phyloP scores from a whole-genome alignment of 176 grass and related monocot species.

The Echinochloa phyllopogon region DNA sequence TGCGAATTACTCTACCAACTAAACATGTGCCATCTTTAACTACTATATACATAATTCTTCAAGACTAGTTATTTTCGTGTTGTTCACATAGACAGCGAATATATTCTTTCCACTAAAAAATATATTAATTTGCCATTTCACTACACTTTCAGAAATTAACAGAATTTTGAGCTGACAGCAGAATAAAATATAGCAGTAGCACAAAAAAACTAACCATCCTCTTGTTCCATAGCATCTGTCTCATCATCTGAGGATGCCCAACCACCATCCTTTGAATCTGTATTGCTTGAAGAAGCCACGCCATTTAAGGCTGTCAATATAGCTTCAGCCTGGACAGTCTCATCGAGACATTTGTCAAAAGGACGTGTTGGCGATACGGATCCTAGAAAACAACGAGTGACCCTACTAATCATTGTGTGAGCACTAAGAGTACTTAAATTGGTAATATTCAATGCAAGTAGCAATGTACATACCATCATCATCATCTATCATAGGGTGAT shows the following conservation, averaged over 20 bases:
- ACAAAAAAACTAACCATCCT: slow-evolving; percentile 66
- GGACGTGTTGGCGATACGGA: slow-evolving; percentile 60
- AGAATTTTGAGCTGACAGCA: not conserved
- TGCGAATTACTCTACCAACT: not conserved
- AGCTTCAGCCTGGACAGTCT: slow-evolving; percentile 78
- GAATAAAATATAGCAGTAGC: slow-evolving; percentile 8
- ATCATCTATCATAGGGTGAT: slow-evolving; percentile 92
- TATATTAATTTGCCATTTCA: not conserved
- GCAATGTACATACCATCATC: slow-evolving; percentile 75
- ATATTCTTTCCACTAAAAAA: not conserved
- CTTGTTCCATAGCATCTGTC: slow-evolving; percentile 66
- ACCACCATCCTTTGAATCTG: slow-evolving; percentile 51
- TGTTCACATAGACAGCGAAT: not conserved
- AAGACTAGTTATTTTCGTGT: not conserved
- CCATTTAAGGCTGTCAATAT: slow-evolving; percentile 81
- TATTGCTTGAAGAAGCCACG: slow-evolving; percentile 77
- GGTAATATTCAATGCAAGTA: slow-evolving; percentile 15
- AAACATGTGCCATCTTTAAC: not conserved
- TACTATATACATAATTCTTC: not conserved
- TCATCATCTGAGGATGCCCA: slow-evolving; percentile 95
- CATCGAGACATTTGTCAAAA: slow-evolving; percentile 90
- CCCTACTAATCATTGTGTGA: not conserved
- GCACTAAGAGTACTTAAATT: slow-evolving; percentile 31
- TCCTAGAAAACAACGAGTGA: slow-evolving; percentile 45
- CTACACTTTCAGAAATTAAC: not conserved